Evolutionary conservation across 2,329 filamentous ascomycete genomes (phyloP).

Genomic region (Periconia sp.): DNA sequence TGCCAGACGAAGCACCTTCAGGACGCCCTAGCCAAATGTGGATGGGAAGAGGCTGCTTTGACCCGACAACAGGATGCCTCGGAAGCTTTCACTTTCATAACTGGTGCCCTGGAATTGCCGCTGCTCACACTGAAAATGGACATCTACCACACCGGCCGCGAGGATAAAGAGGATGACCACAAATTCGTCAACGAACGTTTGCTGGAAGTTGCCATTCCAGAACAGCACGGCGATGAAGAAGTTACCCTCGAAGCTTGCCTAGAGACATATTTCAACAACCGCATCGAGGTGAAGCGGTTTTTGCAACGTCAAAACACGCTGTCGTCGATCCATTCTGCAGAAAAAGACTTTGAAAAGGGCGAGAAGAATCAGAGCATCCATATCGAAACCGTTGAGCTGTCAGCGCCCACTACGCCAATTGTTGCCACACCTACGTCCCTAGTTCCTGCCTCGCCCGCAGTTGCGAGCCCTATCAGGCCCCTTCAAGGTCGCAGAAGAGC

Average conservation of each 20-base stretch:
- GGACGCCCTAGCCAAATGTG: constrained; percentile 80
- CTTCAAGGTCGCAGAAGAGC: constrained; percentile 47
- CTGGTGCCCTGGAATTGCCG: constrained; percentile 84
- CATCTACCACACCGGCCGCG: constrained; percentile 88
- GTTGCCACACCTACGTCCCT: constrained; percentile 39
- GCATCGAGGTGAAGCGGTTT: constrained; percentile 85
- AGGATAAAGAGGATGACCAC: constrained; percentile 84
- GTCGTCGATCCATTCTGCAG: constrained; percentile 50
- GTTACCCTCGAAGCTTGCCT: constrained; percentile 89
- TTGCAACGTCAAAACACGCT: constrained; percentile 66
- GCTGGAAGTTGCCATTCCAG: constrained; percentile 86
- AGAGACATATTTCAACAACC: constrained; percentile 93
- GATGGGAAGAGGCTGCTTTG: constrained; percentile 80
- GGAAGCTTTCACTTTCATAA: constrained; percentile 94
- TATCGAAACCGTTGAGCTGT: constrained; percentile 53
- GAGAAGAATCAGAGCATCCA: constrained; percentile 49
- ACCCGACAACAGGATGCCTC: constrained; percentile 93
- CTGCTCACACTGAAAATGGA: constrained; percentile 92
- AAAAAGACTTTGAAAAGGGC: constrained; percentile 41
- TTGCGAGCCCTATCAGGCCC: constrained; percentile 25
- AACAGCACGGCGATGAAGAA: constrained; percentile 66
- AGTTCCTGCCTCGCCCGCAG: constrained; percentile 24
- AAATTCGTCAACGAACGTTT: constrained; percentile 92
- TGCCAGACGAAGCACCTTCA: constrained; percentile 80
- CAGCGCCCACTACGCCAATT: constrained; percentile 40